These are phyloP conservation scores for Dichomitus squalens DNA, from an alignment of 1,284 basidiomycete genomes.

Conservation along the genomic window DNA sequence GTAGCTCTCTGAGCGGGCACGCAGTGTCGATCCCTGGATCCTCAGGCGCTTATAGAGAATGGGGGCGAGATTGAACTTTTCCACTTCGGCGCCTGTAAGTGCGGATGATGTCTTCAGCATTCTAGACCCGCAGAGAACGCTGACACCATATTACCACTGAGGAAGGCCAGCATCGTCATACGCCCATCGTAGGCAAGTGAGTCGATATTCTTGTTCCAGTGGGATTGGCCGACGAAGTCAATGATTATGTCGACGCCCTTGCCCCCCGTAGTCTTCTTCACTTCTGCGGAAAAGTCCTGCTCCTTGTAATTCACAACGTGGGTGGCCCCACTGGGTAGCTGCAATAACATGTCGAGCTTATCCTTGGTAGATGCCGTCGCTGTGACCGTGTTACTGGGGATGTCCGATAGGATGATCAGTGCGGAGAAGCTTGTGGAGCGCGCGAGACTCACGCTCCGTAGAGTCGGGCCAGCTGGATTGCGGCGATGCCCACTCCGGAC, in stretches of 20 bases:
- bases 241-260: slow-evolving; percentile 83
- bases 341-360: slow-evolving; percentile 81
- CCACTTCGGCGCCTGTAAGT: slow-evolving; percentile 62
- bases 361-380: slow-evolving; percentile 86
- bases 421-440: slow-evolving; percentile 7
- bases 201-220: slow-evolving; percentile 84
- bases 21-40: slow-evolving; percentile 88
- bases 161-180: slow-evolving; percentile 69
- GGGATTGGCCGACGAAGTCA: slow-evolving; percentile 86
- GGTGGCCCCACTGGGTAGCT: slow-evolving; percentile 65
- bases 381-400: slow-evolving; percentile 65
- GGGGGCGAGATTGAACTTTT: slow-evolving; percentile 64
- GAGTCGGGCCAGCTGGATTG: slow-evolving; percentile 84
- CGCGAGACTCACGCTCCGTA: slow-evolving; percentile 67
- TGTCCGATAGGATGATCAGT: slow-evolving; percentile 5
- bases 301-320: slow-evolving; percentile 87
- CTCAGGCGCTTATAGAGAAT: slow-evolving; percentile 87
- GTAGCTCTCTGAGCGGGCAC: slow-evolving; percentile 79
- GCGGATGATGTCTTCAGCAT: background rate
- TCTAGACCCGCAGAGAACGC: background rate
- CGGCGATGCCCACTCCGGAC: slow-evolving; percentile 89
- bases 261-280: slow-evolving; percentile 63
- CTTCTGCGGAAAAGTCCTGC: slow-evolving; percentile 73
- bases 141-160: slow-evolving; percentile 61
- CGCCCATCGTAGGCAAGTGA: slow-evolving; percentile 79